Conservation (phyloP, 1,284 basidiomycete genomes). For the Schizopora paradoxa region DNA sequence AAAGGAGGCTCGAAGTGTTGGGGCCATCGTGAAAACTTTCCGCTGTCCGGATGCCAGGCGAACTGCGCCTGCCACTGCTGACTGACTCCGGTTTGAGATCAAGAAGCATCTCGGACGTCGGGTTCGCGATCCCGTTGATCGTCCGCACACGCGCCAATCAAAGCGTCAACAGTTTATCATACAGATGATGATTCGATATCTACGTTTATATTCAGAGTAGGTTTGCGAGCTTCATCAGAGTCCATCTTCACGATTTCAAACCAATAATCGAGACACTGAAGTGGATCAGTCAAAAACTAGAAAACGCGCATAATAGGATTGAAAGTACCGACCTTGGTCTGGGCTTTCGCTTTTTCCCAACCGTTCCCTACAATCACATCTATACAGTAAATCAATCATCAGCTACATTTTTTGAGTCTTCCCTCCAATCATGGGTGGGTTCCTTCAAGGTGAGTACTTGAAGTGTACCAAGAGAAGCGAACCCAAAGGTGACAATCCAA, state of each 20-base stretch:
- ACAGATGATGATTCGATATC: constrained; percentile 17
- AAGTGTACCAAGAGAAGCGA: constrained; percentile 14
- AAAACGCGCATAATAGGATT: not conserved
- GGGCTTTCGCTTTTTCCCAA: constrained; percentile 87
- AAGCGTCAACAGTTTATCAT: no score
- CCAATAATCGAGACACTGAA: constrained; percentile 77
- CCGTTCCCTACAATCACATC: no score
- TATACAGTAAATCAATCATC: no score
- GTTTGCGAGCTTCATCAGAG: constrained; percentile 63
- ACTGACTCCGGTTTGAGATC: no score
- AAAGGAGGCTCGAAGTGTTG: no score
- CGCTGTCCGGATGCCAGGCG: no score
- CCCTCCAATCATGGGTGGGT: constrained; percentile 19
- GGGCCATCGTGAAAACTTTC: no score
- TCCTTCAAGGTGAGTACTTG: constrained; percentile 20
- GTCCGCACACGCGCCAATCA: no score
- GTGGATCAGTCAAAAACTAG: constrained; percentile 10
- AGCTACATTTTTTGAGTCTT: constrained; percentile 5
- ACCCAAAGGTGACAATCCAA: constrained; percentile 8
- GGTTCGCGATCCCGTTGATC: no score
- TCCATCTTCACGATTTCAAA: constrained; percentile 83
- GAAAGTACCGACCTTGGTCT: constrained; percentile 53
- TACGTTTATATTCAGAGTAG: no score
- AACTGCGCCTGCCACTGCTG: no score
- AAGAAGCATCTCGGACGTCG: no score